A percentile compares a stretch with the other conserved stretches of the same genome.
phyloP scores from a whole-genome alignment of 2,329 filamentous ascomycete species.

The Arthrobotrys iridis region DNA sequence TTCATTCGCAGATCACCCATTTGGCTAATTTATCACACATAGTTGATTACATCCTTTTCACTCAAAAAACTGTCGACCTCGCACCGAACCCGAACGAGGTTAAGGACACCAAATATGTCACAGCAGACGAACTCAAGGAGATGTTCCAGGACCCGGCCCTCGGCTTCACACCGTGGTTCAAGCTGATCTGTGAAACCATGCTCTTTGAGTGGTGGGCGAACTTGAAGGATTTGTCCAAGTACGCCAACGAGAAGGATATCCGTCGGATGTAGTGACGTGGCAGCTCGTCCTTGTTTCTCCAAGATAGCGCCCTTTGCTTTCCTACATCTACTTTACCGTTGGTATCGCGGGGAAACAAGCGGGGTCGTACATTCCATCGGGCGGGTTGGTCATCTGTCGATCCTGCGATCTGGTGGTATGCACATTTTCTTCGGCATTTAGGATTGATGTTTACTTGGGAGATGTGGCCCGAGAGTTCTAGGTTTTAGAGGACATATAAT shows the following conservation, averaged over 20 bases:
- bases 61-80: slow-evolving; percentile 89
- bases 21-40: slow-evolving; percentile 23
- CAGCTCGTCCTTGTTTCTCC: slow-evolving; percentile 7
- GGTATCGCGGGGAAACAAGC: not conserved
- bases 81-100: slow-evolving; percentile 88
- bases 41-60: slow-evolving; percentile 99
- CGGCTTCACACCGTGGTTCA: slow-evolving; percentile 98
- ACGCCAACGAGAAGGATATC: slow-evolving; percentile 85
- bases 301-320: not conserved
- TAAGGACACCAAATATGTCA: slow-evolving; percentile 83
- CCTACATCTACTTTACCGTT: slow-evolving; percentile 9
- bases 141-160: slow-evolving; percentile 84
- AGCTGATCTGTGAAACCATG: slow-evolving; percentile 97
- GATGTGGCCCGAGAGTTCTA: not conserved
- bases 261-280: slow-evolving; percentile 74
- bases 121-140: slow-evolving; percentile 79
- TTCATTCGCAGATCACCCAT: not conserved
- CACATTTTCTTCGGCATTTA: not conserved
- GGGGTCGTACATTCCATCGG: not conserved
- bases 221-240: slow-evolving; percentile 85
- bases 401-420: not conserved
- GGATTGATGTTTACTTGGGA: not conserved
- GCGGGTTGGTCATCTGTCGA: not conserved
- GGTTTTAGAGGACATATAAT: not conserved
- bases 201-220: slow-evolving; percentile 97